phyloP scores from a whole-genome alignment of 495 filamentous ascomycete species.

The Umbilicaria muhlenbergii region DNA sequence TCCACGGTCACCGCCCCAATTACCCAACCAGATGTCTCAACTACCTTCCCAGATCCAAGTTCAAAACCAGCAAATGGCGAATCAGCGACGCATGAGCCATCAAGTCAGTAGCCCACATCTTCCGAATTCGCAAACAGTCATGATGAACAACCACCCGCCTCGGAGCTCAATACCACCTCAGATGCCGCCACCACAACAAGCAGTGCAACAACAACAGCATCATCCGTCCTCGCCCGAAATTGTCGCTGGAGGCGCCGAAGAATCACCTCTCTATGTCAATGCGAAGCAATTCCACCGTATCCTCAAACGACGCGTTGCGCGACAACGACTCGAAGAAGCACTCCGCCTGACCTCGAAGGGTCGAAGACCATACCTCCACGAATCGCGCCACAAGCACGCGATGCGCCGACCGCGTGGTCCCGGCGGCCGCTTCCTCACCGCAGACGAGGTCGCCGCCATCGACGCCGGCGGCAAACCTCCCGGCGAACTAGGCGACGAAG shows the following conservation, averaged over 20 bases:
- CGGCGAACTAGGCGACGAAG: conserved; percentile 13
- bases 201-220: conserved; percentile 31
- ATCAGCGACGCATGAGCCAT: conserved; percentile 30
- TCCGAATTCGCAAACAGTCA: conserved; percentile 28
- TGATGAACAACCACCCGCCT: conserved; percentile 31
- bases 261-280: conserved; percentile 93
- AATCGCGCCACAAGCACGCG: conserved; percentile 97
- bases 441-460: conserved; percentile 91
- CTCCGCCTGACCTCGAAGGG: conserved; percentile 86
- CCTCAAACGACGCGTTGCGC: conserved; percentile 78
- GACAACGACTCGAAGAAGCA: conserved; percentile 85
- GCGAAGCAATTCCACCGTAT: conserved; percentile 98
- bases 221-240: conserved; percentile 76
- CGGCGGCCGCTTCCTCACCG: conserved; percentile 92
- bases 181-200: conserved; percentile 33
- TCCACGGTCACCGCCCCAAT: conserved; percentile 35
- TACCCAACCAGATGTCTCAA: conserved; percentile 32
- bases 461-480: conserved; percentile 35
- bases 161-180: conserved; percentile 30
- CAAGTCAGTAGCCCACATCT: conserved; percentile 34
- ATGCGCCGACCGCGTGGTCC: conserved; percentile 93
- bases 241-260: conserved; percentile 59
- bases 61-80: conserved; percentile 28
- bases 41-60: conserved; percentile 34
- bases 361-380: conserved; percentile 92